These are phyloP conservation scores for Cercospora janseana DNA, from an alignment of 2,329 filamentous ascomycete species.

Conservation along the genomic window DNA sequence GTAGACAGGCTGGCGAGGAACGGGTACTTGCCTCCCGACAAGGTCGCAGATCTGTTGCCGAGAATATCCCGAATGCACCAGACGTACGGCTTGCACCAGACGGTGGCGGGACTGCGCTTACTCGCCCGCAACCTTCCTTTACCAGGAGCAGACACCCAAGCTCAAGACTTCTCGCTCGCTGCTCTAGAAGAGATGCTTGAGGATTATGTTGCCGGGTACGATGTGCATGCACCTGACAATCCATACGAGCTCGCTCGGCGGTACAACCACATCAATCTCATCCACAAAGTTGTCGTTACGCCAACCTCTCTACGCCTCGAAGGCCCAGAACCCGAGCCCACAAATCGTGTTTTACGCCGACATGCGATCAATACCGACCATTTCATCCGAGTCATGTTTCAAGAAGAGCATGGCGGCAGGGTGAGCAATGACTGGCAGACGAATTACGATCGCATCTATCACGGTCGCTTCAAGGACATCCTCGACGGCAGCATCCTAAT, in stretches of 20 bases:
- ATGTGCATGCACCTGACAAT: constrained; percentile 27
- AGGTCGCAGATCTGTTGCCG: constrained; percentile 49
- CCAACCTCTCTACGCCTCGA: constrained; percentile 44
- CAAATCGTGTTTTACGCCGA: constrained; percentile 69
- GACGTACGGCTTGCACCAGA: constrained; percentile 27
- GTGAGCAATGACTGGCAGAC: constrained; percentile 56
- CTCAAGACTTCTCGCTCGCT: constrained; percentile 41
- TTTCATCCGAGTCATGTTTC: constrained; percentile 70
- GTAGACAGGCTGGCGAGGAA: constrained; percentile 63
- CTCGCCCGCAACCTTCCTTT: constrained; percentile 54
- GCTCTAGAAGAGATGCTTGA: constrained; percentile 45
- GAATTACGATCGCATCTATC: constrained; percentile 53
- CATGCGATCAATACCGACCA: constrained; percentile 59
- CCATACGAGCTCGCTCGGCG: constrained; percentile 37
- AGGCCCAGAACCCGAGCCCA: constrained; percentile 58
- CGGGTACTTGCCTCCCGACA: constrained; percentile 58
- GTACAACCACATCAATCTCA: constrained; percentile 36
- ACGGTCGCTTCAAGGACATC: constrained; percentile 59
- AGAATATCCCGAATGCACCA: constrained; percentile 42
- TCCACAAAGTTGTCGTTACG: constrained; percentile 41
- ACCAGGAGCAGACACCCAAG: constrained; percentile 52
- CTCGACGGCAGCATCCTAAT: constrained; percentile 61
- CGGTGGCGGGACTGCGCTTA: constrained; percentile 52
- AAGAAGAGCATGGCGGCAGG: constrained; percentile 68
- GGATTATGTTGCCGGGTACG: constrained; percentile 44